Conservation (phyloP, 108 stramenopile species). For the Nannochloropsis gaditana region DNA sequence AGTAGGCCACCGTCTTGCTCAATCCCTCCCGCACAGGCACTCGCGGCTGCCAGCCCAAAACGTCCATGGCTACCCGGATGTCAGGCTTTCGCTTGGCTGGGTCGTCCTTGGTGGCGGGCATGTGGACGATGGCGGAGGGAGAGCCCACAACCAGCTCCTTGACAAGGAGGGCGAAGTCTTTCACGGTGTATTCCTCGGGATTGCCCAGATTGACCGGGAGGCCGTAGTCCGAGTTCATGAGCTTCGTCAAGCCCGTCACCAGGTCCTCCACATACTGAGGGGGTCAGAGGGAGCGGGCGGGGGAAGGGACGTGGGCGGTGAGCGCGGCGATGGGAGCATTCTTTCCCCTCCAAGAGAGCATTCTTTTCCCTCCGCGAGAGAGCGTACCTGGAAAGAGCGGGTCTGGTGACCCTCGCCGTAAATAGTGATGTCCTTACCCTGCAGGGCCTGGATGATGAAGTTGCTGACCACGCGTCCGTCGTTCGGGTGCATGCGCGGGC, state of each 20-base stretch:
- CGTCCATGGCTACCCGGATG: constrained; percentile 78
- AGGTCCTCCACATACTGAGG: constrained; percentile 90
- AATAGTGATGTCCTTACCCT: constrained; percentile 88
- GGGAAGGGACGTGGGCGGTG: not conserved
- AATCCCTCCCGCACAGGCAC: constrained; percentile 59
- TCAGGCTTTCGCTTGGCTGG: constrained; percentile 88
- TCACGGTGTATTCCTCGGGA: constrained; percentile 91
- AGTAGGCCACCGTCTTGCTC: constrained; percentile 42
- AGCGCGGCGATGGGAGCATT: not conserved
- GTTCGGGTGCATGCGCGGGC: constrained; percentile 97
- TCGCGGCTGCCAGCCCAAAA: constrained; percentile 80
- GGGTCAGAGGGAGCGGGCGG: not conserved
- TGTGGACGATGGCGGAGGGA: not conserved
- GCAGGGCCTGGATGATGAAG: constrained; percentile 68
- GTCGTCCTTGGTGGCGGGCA: constrained; percentile 64
- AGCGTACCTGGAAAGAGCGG: not conserved
- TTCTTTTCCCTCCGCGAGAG: too few species aligned
- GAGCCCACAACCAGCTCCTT: not conserved
- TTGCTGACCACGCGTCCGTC: constrained; percentile 98
- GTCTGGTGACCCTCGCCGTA: constrained; percentile 63
- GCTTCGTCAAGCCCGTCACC: constrained; percentile 85
- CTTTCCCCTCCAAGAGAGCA: too few species aligned
- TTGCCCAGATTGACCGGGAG: constrained; percentile 94
- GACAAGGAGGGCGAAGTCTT: constrained; percentile 69
- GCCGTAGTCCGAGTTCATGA: constrained; percentile 76